phyloP scores from a whole-genome alignment of 805 yeast genomes.

The Candida chilensis region DNA sequence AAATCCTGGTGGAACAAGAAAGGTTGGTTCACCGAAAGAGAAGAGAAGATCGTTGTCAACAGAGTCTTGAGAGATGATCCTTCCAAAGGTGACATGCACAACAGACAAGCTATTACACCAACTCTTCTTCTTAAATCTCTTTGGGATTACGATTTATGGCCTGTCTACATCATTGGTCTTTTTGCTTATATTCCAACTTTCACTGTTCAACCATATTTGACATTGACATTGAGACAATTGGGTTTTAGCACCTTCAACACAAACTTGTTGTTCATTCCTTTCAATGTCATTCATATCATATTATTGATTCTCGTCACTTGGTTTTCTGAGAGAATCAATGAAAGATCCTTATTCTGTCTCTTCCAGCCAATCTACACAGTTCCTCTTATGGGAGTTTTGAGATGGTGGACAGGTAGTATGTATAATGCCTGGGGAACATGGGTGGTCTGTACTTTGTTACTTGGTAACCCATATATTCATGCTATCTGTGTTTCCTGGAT shows the following conservation, averaged over 20 bases:
- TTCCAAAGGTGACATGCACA: slow-evolving; percentile 51
- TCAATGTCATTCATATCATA: slow-evolving; percentile 24
- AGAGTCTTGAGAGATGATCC: slow-evolving; percentile 58
- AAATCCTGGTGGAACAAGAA: slow-evolving; percentile 37
- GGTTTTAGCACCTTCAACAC: slow-evolving; percentile 47
- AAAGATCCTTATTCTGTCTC: slow-evolving; percentile 9
- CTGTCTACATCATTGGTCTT: slow-evolving; percentile 40
- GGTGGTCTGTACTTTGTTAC: slow-evolving; percentile 21
- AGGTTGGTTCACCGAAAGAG: slow-evolving; percentile 42
- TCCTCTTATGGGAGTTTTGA: slow-evolving; percentile 17
- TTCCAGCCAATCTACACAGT: slow-evolving; percentile 20
- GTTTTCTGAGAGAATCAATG: slow-evolving; percentile 21
- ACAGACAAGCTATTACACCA: slow-evolving; percentile 40
- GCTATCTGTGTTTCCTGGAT: slow-evolving; percentile 19
- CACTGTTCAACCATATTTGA: slow-evolving; percentile 34
- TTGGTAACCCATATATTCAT: slow-evolving; percentile 12
- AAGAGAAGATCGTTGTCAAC: slow-evolving; percentile 49
- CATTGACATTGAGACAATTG: slow-evolving; percentile 34
- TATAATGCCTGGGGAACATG: slow-evolving; percentile 32
- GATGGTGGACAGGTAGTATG: slow-evolving; percentile 32
- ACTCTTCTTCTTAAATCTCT: slow-evolving; percentile 28
- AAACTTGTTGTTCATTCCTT: slow-evolving; percentile 45
- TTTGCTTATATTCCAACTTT: slow-evolving; percentile 23
- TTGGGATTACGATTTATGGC: slow-evolving; percentile 45
- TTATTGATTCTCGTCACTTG: slow-evolving; percentile 23